Percentiles rank a stretch among this genome's conserved stretches.
Conservation (phyloP, 768 basidiomycete species). For the Lentinula sp. region DNA sequence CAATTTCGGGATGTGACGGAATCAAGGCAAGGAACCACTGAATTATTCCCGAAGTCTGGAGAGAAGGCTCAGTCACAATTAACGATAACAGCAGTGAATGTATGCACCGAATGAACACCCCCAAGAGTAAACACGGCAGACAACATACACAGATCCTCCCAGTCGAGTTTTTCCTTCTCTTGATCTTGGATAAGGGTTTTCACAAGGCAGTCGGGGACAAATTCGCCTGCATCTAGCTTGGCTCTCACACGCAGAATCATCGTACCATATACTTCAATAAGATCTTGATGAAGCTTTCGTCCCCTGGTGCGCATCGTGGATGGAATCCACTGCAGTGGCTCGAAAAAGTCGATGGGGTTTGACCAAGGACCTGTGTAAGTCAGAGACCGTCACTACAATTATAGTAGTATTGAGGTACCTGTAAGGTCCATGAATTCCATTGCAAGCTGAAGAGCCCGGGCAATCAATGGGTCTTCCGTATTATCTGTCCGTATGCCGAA, state of each 20-base stretch:
- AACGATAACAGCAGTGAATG: not conserved
- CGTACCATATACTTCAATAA: conserved; percentile 23
- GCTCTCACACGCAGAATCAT: conserved; percentile 22
- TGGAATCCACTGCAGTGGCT: conserved; percentile 16
- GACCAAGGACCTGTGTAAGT: conserved; percentile 13
- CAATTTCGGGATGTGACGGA: conserved; percentile 22
- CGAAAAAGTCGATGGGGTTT: conserved; percentile 19
- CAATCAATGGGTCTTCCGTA: conserved; percentile 15
- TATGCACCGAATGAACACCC: conserved; percentile 25
- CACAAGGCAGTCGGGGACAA: conserved; percentile 26
- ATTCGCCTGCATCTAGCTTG: conserved; percentile 22
- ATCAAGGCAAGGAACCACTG: conserved; percentile 27
- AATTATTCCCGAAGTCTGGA: conserved; percentile 26
- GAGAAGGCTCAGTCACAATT: not conserved
- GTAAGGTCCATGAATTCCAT: conserved; percentile 21
- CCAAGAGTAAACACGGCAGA: conserved; percentile 26
- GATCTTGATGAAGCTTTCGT: conserved; percentile 14
- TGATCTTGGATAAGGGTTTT: conserved; percentile 22
- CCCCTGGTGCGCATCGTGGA: conserved; percentile 13
- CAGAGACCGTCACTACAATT: not conserved
- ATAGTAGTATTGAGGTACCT: not conserved
- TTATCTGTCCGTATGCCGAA: conserved; percentile 17
- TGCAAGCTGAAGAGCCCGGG: conserved; percentile 13
- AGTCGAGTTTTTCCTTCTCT: conserved; percentile 22
- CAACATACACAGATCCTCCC: conserved; percentile 27